These are phyloP conservation scores for Exserohilum turcica DNA, from an alignment of 2,329 filamentous ascomycete species.

Conservation along the genomic window DNA sequence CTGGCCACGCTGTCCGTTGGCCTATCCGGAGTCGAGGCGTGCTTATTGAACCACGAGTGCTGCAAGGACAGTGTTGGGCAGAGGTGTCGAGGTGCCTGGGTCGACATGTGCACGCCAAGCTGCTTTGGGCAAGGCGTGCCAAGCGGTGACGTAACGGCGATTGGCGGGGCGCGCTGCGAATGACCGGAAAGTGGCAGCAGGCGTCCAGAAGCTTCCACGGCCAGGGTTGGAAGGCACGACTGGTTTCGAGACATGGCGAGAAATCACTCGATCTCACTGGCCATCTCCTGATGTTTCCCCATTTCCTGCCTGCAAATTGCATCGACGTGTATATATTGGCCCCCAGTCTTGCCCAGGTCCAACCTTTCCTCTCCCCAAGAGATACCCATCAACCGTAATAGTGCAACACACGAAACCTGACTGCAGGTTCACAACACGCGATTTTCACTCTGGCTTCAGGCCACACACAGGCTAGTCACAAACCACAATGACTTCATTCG, in stretches of 20 bases:
- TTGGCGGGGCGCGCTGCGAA: constrained; percentile 11
- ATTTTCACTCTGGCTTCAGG: constrained; percentile 21
- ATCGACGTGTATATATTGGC: constrained; percentile 31
- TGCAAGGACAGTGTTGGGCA: constrained; percentile 6
- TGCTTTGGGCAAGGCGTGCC: neutral
- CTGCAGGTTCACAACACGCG: constrained; percentile 16
- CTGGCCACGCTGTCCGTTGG: neutral
- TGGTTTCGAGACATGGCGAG: constrained; percentile 26
- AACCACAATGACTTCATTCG: constrained; percentile 70
- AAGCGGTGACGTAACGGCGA: constrained; percentile 16
- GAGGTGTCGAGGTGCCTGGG: constrained; percentile 6
- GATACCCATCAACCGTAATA: constrained; percentile 20
- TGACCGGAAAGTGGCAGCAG: constrained; percentile 26
- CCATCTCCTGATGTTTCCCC: constrained; percentile 25
- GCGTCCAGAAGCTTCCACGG: constrained; percentile 36
- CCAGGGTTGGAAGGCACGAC: constrained; percentile 22
- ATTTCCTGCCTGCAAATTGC: constrained; percentile 8
- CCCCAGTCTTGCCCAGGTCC: constrained; percentile 11
- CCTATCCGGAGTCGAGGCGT: neutral
- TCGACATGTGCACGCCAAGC: neutral
- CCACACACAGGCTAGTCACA: constrained; percentile 26
- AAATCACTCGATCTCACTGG: constrained; percentile 35
- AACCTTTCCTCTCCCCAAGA: constrained; percentile 8
- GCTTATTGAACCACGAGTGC: neutral
- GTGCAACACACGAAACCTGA: constrained; percentile 17